A percentile compares a stretch with the other conserved stretches of the same genome.
Conservation (phyloP, 495 filamentous ascomycete genomes). For the Alectoria sarmentosa region DNA sequence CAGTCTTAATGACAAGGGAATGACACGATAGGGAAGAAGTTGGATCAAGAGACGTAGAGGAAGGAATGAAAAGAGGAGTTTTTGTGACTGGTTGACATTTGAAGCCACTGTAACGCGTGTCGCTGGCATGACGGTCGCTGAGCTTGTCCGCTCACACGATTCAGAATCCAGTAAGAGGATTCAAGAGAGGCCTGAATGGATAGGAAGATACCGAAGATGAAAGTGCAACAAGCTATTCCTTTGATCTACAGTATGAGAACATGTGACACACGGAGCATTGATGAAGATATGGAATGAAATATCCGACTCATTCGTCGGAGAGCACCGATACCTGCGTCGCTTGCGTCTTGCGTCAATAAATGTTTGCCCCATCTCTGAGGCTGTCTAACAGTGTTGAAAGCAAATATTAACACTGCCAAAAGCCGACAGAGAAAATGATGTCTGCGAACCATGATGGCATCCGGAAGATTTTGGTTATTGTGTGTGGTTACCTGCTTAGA, state of each 20-base stretch:
- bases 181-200: background rate
- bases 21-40: constrained; percentile 11
- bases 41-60: constrained; percentile 20
- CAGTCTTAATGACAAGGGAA: constrained; percentile 28
- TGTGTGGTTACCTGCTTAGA: too few relatives aligned
- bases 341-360: too few relatives aligned
- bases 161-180: background rate
- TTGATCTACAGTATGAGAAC: too few relatives aligned
- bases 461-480: too few relatives aligned
- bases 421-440: background rate
- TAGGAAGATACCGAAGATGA: background rate
- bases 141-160: background rate
- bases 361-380: background rate
- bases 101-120: constrained; percentile 23
- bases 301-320: background rate
- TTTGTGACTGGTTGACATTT: constrained; percentile 24
- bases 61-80: constrained; percentile 25
- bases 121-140: constrained; percentile 16
- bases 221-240: too few relatives aligned
- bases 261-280: too few relatives aligned
- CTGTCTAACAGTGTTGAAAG: background rate
- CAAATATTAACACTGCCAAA: background rate
- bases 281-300: background rate
- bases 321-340: background rate
- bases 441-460: background rate